Percentiles rank a stretch among this genome's conserved stretches.
Evolutionary conservation across 331 rosid species (phyloP).

Genomic region (Quercus phellos): DNA sequence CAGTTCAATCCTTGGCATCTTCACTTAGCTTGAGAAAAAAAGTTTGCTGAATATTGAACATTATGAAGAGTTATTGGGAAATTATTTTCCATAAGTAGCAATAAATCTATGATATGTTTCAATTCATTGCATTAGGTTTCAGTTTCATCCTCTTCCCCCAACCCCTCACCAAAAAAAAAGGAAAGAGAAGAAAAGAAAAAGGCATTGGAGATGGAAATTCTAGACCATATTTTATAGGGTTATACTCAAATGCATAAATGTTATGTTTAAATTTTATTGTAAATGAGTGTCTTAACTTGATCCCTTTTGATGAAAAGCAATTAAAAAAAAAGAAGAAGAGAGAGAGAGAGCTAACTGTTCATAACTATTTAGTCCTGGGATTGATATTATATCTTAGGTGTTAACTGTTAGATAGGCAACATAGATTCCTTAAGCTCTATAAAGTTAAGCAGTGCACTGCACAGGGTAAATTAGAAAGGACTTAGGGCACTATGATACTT

Average conservation of each 20-base stretch:
- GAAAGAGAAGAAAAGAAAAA: neutral
- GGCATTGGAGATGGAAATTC: neutral
- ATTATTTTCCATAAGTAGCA: neutral
- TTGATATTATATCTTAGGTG: neutral
- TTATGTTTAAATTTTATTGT: neutral
- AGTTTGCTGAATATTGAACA: neutral
- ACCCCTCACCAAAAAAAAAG: neutral
- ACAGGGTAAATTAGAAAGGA: neutral
- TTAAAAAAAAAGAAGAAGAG: neutral
- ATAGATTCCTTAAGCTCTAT: neutral
- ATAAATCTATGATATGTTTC: neutral
- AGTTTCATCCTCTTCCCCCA: neutral
- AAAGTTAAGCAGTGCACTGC: neutral
- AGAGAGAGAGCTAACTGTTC: neutral
- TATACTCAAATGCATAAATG: neutral
- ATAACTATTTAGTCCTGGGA: neutral
- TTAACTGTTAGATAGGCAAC: neutral
- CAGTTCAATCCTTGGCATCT: no score
- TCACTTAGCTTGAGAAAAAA: no score
- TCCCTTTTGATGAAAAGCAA: neutral
- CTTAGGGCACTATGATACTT: neutral
- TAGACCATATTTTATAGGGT: neutral
- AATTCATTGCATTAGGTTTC: neutral
- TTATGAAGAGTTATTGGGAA: neutral
- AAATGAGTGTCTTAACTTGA: neutral